These are phyloP conservation scores for Aureobasidium pullulans DNA, from an alignment of 2,329 filamentous ascomycete species.

Conservation along the genomic window DNA sequence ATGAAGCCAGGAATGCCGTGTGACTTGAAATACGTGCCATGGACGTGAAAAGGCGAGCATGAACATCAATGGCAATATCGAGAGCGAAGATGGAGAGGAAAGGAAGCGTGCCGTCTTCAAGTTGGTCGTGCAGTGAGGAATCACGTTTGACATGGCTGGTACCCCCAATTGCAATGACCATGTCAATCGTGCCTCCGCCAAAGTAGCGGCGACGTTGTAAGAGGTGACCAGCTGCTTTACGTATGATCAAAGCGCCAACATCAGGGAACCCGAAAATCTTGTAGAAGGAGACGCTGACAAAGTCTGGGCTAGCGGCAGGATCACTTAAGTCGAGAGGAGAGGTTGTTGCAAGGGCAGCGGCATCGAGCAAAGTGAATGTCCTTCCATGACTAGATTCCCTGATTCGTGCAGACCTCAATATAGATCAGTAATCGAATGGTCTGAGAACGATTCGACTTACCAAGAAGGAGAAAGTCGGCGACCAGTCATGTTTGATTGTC, in stretches of 20 bases:
- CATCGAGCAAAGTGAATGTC: constrained; percentile 45
- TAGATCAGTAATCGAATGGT: not conserved
- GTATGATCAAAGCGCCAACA: constrained; percentile 53
- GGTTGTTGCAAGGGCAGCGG: constrained; percentile 58
- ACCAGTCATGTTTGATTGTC: constrained; percentile 34
- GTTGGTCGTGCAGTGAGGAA: constrained; percentile 49
- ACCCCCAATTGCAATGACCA: constrained; percentile 48
- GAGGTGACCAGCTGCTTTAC: constrained; percentile 48
- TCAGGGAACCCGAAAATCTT: constrained; percentile 63
- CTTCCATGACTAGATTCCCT: constrained; percentile 20
- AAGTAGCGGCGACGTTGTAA: constrained; percentile 54
- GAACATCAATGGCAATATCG: constrained; percentile 51
- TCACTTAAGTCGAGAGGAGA: constrained; percentile 50
- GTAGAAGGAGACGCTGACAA: constrained; percentile 55
- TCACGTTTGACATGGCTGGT: constrained; percentile 50
- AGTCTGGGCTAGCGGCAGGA: constrained; percentile 48
- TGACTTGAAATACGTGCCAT: constrained; percentile 51
- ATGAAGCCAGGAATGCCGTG: constrained; percentile 46
- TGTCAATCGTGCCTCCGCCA: constrained; percentile 59
- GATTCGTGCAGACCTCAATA: constrained; percentile 26
- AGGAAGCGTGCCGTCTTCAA: constrained; percentile 61
- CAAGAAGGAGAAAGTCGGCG: constrained; percentile 29
- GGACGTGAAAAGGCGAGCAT: constrained; percentile 24
- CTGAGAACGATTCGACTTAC: constrained; percentile 18
- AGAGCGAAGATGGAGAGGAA: constrained; percentile 60